phyloP scores from a whole-genome alignment of 1,284 basidiomycete genomes.

The Hypsizygus ulmarius region DNA sequence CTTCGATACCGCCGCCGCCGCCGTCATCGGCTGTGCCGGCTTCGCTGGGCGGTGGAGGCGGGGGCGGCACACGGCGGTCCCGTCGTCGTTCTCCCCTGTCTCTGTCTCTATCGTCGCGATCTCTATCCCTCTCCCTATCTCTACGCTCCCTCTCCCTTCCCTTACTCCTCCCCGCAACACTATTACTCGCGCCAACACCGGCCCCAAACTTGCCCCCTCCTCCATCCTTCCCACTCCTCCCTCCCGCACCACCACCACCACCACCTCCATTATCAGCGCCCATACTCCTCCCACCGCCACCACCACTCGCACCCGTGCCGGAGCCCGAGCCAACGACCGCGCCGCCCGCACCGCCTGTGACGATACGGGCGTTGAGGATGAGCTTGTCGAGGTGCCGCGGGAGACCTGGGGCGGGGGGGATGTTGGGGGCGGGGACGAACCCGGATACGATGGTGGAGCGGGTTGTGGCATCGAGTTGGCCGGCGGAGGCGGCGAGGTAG shows the following conservation, averaged over 20 bases:
- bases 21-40: conserved; percentile 6
- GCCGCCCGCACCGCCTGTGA: conserved; percentile 10
- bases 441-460: conserved; percentile 29
- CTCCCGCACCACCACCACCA: conserved; percentile 17
- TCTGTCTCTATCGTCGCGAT: conserved; percentile 13
- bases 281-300: conserved; percentile 22
- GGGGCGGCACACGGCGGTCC: conserved; percentile 3
- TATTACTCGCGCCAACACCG: conserved; percentile 10
- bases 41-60: conserved; percentile 21
- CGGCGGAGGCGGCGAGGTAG: conserved; percentile 52
- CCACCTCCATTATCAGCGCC: conserved; percentile 9
- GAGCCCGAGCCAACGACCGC: conserved; percentile 25
- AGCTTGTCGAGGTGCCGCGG: conserved; percentile 93
- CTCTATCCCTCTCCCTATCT: conserved; percentile 6
- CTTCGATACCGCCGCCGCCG: not conserved
- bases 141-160: conserved; percentile 20
- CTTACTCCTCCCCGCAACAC: conserved; percentile 14
- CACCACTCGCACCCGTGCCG: conserved; percentile 24
- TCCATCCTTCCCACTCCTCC: conserved; percentile 27
- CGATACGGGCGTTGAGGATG: conserved; percentile 72
- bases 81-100: conserved; percentile 12
- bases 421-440: conserved; percentile 63
- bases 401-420: conserved; percentile 82
- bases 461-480: conserved; percentile 31
- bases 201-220: too few relatives aligned